Evolutionary conservation across 371 early-diverging fungal genomes (phyloP).

Genomic region (Apophysomyces ossiformis): DNA sequence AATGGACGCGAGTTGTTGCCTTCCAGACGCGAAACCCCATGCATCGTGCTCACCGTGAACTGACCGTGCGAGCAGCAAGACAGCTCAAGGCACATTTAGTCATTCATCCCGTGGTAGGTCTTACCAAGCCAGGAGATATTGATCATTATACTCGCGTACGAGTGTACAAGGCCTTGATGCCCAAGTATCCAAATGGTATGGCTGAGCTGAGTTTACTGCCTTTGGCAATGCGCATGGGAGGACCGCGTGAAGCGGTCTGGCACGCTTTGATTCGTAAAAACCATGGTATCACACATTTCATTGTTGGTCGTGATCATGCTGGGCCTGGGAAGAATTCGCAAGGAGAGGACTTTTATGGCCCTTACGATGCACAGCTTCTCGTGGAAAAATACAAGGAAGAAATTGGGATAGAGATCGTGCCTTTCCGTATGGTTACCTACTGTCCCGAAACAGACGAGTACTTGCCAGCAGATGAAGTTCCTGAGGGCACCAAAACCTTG

Average conservation of each 20-base stretch:
- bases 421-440: slow-evolving; percentile 94
- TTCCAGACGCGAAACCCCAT: slow-evolving; percentile 97
- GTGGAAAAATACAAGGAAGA: slow-evolving; percentile 83
- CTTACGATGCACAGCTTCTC: slow-evolving; percentile 90
- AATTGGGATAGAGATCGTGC: slow-evolving; percentile 91
- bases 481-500: slow-evolving; percentile 71
- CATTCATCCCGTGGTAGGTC: slow-evolving; percentile 91
- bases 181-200: slow-evolving; percentile 90
- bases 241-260: slow-evolving; percentile 94
- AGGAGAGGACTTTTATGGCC: slow-evolving; percentile 90
- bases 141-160: slow-evolving; percentile 94
- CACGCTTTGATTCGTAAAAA: slow-evolving; percentile 95
- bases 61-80: slow-evolving; percentile 92
- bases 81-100: slow-evolving; percentile 84
- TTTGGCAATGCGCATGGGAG: slow-evolving; percentile 95
- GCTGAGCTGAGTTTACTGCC: slow-evolving; percentile 87
- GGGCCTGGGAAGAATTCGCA: slow-evolving; percentile 90
- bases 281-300: slow-evolving; percentile 91
- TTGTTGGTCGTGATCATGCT: slow-evolving; percentile 93
- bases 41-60: slow-evolving; percentile 94
- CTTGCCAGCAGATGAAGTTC: slow-evolving; percentile 83
- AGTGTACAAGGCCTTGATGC: slow-evolving; percentile 91
- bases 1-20: slow-evolving; percentile 92
- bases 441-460: slow-evolving; percentile 91
- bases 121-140: slow-evolving; percentile 94